Evolutionary conservation across 139 green algal genomes (phyloP), one percentile per base, ranked within the genome.

Genomic region (Bryopsis sp.): DNA sequence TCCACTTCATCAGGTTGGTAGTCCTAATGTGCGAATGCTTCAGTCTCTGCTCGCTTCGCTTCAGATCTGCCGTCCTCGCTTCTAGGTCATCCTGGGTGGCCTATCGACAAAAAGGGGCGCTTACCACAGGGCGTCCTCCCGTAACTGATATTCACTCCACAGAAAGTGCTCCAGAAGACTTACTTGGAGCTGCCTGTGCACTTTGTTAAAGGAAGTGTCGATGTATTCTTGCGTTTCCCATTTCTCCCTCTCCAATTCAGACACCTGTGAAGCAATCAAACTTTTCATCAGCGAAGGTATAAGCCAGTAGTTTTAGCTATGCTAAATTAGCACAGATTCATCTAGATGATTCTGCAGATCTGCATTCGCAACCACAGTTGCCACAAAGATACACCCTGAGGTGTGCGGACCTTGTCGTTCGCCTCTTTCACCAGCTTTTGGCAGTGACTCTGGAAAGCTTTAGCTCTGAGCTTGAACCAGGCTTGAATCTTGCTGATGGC

Each of bases 401-500:
- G 43, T 19, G 43, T 19, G 43, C 43, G 11, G 15, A 54, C 43
- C 43, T 54, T 11, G 43, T 54, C 43, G 15, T 54, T 11, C 11
- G 43, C 43, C 43, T 54, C 43, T 19, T 54, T 54, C 15, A 54
- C 43, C 15, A 54, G 43, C 11, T 54, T 54, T 54, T 54, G 15
- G 19, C 43, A 54, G 19, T 54, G 43, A 36, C 60, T 32, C 60
- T 58, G 60, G 60, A 58, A 68, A 5, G 29, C 29, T 36, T 50
- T 50, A 19, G n/a, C 8, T 22, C 60, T 28, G 29, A 68, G 15
- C n/a, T 68, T 68, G 60, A 50, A 50, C 60, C 28, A 58, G 7
- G 60, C n/a, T 38, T 68, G 60, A n/a, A 58, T 15, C 28, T 58
- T 68, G 15, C 15, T 26, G 11, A 54, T 11, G n/a, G 29, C 29